These are phyloP conservation scores for Ophiostoma triangulosporum DNA, from an alignment of 2,329 filamentous ascomycete genomes.

Conservation along the genomic window DNA sequence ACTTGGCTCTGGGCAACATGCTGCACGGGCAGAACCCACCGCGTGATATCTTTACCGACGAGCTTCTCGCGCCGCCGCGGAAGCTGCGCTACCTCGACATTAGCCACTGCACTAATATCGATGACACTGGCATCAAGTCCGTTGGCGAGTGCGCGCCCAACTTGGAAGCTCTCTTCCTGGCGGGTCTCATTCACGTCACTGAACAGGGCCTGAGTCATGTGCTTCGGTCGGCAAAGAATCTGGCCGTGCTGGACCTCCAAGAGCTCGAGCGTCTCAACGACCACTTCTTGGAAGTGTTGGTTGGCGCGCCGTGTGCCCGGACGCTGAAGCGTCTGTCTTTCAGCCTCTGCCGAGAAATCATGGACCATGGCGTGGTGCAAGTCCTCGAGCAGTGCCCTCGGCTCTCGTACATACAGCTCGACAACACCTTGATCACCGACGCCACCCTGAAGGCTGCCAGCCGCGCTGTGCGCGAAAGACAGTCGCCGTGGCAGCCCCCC, in stretches of 20 bases:
- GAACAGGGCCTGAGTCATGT: slow-evolving; percentile 61
- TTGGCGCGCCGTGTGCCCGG: slow-evolving; percentile 58
- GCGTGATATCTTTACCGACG: slow-evolving; percentile 66
- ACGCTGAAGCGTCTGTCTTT: slow-evolving; percentile 69
- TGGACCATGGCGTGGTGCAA: slow-evolving; percentile 72
- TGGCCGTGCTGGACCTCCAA: slow-evolving; percentile 83
- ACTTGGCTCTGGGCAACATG: slow-evolving; percentile 59
- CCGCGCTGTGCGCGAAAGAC: not conserved
- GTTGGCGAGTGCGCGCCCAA: slow-evolving; percentile 64
- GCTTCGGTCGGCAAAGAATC: slow-evolving; percentile 57
- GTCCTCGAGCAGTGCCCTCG: slow-evolving; percentile 63
- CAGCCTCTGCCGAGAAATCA: slow-evolving; percentile 77
- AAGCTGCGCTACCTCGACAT: slow-evolving; percentile 75
- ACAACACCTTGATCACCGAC: slow-evolving; percentile 86
- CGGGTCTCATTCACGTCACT: slow-evolving; percentile 59
- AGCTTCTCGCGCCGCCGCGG: slow-evolving; percentile 62
- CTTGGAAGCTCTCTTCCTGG: slow-evolving; percentile 72
- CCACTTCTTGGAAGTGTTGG: slow-evolving; percentile 56
- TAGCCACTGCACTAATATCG: slow-evolving; percentile 63
- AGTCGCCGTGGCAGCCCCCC: slow-evolving; percentile 23
- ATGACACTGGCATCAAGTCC: slow-evolving; percentile 54
- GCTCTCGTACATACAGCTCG: slow-evolving; percentile 65
- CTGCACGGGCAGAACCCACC: slow-evolving; percentile 64
- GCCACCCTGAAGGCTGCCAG: slow-evolving; percentile 33
- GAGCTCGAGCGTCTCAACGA: slow-evolving; percentile 72